Base-by-base conservation (phyloP, 495 filamentous ascomycete species). In the Umbilicaria muhlenbergii region DNA sequence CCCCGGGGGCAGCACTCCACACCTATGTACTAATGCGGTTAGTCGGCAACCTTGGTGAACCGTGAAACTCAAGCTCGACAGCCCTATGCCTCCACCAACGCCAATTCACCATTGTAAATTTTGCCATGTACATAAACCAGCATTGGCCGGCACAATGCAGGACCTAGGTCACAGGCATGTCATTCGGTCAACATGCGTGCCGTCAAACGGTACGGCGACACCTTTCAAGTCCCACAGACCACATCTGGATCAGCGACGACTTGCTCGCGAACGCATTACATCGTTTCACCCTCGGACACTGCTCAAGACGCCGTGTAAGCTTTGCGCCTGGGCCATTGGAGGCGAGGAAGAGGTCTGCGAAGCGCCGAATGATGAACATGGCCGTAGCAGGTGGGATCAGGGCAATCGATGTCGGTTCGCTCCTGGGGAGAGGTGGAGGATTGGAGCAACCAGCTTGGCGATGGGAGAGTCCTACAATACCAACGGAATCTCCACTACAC, bases 311-410 rank as follows among this genome's bases (percentile, higher is more conserved):
- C 21, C 58, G 73, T 64, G 71, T 64, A 44, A 73, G 71, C 57
- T 64, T 61, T 32, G 66, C 69, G 1, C 73, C 74, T n/a, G 74
- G 74, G 2, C 74, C 74, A 39, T 54, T 78, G 54, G 74, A 78
- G 55, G 72, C 72, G n/a, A 62, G 69, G 38, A 64, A 67, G 52
- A 62, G 74, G 34, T 54, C 68, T 43, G 63, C 69, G 5, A 71
- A 62, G 52, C 55, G 73, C 40, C 57, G 64, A 31, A 75, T 71
- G 50, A 65, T 68, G 35, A 66, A 62, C 3, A 40, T 74, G 4
- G 64, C 68, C 28, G 56, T 61, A 5, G 36, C 62, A 17, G 60
- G 48, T 16, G 35, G 40, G 14, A 55, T 53, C 7, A 19, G 45
- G 11, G 58, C 53, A 3, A 24, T 45, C 31, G 53, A 60, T 45